phyloP scores from a whole-genome alignment of 2,329 filamentous ascomycete species.

The Ceratocystis colombiana region DNA sequence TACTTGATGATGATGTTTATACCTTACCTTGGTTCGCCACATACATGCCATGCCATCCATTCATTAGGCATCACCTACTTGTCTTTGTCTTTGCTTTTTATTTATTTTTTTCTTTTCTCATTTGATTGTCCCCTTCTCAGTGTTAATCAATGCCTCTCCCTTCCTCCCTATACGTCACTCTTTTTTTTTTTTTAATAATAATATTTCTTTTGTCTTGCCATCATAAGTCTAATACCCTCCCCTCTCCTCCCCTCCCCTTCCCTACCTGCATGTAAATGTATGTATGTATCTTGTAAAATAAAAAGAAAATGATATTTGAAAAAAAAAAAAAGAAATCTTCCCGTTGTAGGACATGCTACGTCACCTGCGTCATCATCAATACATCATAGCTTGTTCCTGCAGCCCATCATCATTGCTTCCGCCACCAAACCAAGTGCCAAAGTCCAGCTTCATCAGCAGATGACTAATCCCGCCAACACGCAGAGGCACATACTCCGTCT shows the following conservation, averaged over 20 bases:
- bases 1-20: neutral
- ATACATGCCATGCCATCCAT: too few species aligned
- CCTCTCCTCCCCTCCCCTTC: too few species aligned
- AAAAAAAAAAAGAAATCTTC: neutral
- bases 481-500: constrained; percentile 51
- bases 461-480: constrained; percentile 72
- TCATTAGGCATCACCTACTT: too few species aligned
- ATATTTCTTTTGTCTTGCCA: too few species aligned
- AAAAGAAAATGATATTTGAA: too few species aligned
- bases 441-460: constrained; percentile 83
- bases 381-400: constrained; percentile 14
- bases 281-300: neutral
- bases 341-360: neutral
- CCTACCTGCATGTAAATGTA: neutral
- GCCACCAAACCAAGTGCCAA: constrained; percentile 47
- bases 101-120: neutral
- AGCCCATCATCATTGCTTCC: constrained; percentile 22
- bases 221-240: too few species aligned
- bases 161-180: too few species aligned
- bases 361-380: constrained; percentile 1
- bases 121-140: neutral
- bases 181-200: too few species aligned
- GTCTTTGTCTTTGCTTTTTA: constrained; percentile 1
- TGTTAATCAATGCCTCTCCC: too few species aligned
- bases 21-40: too few species aligned